Evolutionary conservation across 1,284 basidiomycete genomes (phyloP), one percentile per base, ranked within the genome.

Genomic region (Leccinum pachyderme): DNA sequence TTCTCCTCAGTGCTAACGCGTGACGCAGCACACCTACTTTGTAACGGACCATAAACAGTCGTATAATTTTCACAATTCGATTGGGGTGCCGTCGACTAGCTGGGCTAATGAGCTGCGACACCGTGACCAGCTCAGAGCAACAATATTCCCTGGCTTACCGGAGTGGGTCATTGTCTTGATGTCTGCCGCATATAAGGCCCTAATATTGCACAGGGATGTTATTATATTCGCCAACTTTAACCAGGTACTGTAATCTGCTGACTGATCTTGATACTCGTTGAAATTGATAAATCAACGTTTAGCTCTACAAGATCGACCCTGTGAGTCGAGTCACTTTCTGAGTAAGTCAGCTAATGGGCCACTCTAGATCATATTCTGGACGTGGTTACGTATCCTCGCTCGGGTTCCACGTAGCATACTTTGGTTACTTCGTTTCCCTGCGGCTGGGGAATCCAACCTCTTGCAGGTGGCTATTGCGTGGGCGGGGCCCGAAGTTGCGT

Each of bases 151-250:
- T 12, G 75, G 79, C 64, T 51, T 86, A 54, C 72, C 76, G 29
- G 68, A 72, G 78, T 78, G 56, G 49, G 77, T 67, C 13, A 5
- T 45, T n/a, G n/a, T 13, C 2, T 13, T 11, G 2, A 44, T 7
- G 25, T 33, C 18, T 24, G 7, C 31, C 22, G 22, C 27, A 12
- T 31, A 51, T 22, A 47, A 41, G 32, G 44, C 15, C 12, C 43
- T 51, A 13, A 59, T 5, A 3, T 49, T 52, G 15, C 5, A 2
- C 50, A 80, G 78, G 55, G 72, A 78, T 64, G 66, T 77, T 18
- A 61, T 86, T 54, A 81, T 86, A 59, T 84, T 86, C 61, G 81
- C 82, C 51, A 82, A 84, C 61, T 85, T 84, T 66, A 85, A 84
- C 62, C 83, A 85, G 75, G 77, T 81, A 65, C n/a, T 13, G 49